These are phyloP conservation scores for Reticulascus tulasneorum DNA, from an alignment of 2,329 filamentous ascomycete species.

Conservation along the genomic window DNA sequence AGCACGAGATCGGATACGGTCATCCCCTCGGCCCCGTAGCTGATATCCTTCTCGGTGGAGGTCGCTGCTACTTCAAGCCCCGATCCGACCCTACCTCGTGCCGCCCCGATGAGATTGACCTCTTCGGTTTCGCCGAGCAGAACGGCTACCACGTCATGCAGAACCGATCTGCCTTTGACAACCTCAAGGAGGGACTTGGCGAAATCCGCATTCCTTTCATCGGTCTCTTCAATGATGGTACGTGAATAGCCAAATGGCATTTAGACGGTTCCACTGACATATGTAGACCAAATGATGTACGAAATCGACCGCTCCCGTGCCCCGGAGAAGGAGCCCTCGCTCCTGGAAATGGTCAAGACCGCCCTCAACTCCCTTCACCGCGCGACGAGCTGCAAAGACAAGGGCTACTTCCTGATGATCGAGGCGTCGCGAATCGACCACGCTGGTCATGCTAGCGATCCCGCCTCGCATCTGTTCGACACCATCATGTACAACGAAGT, in stretches of 20 bases:
- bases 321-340: constrained; percentile 30
- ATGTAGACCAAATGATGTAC: constrained; percentile 22
- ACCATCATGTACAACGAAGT: constrained; percentile 35
- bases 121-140: constrained; percentile 26
- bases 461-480: constrained; percentile 46
- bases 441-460: constrained; percentile 47
- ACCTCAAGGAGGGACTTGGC: constrained; percentile 20
- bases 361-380: constrained; percentile 31
- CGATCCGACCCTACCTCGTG: constrained; percentile 29
- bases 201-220: constrained; percentile 29
- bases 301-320: constrained; percentile 28
- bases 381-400: constrained; percentile 24
- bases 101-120: constrained; percentile 30
- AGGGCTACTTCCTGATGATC: constrained; percentile 36
- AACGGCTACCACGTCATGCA: constrained; percentile 32
- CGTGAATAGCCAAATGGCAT: no score
- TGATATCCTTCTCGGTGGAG: constrained; percentile 35
- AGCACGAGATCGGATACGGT: constrained; percentile 31
- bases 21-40: constrained; percentile 33
- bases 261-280: no score
- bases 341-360: constrained; percentile 34
- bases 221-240: constrained; percentile 32
- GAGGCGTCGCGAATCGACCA: constrained; percentile 34
- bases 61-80: constrained; percentile 36
- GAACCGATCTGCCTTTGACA: constrained; percentile 29